These are phyloP conservation scores for Cytospora piceae DNA, from an alignment of 2,329 filamentous ascomycete species.

Conservation along the genomic window DNA sequence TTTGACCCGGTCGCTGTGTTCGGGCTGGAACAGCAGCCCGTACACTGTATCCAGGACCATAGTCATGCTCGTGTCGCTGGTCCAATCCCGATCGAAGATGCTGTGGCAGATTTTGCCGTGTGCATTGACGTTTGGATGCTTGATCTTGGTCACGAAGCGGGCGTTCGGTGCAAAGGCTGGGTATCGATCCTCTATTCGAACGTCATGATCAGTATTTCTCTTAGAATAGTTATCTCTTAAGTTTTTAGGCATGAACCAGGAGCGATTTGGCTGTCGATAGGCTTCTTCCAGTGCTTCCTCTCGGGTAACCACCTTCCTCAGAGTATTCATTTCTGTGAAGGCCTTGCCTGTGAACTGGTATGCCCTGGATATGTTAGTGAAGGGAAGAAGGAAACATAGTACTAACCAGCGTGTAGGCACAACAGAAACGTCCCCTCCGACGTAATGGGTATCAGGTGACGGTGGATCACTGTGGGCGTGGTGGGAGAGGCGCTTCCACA, in stretches of 20 bases:
- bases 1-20: slow-evolving; percentile 30
- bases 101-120: slow-evolving; percentile 70
- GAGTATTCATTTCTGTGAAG: too few species aligned
- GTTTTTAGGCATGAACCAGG: too few species aligned
- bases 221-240: too few species aligned
- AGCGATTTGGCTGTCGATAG: too few species aligned
- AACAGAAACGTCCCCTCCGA: slow-evolving; percentile 73
- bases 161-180: slow-evolving; percentile 80
- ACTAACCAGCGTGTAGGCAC: slow-evolving; percentile 64
- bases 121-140: slow-evolving; percentile 79
- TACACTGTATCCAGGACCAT: slow-evolving; percentile 31
- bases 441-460: slow-evolving; percentile 4
- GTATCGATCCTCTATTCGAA: slow-evolving; percentile 66
- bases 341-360: too few species aligned
- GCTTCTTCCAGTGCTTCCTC: too few species aligned
- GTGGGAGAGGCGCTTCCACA: slow-evolving; percentile 13
- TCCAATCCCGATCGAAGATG: slow-evolving; percentile 33
- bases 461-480: slow-evolving; percentile 1
- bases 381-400: too few species aligned
- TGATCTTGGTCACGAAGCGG: slow-evolving; percentile 77
- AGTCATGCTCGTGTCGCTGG: slow-evolving; percentile 32
- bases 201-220: too few species aligned
- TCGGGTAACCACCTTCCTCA: too few species aligned
- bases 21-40: slow-evolving; percentile 30
- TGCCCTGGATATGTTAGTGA: too few species aligned